Percentiles rank a stretch among this genome's conserved stretches.
Evolutionary conservation across 2,329 filamentous ascomycete species (phyloP).

Genomic region (Botrytis aclada): DNA sequence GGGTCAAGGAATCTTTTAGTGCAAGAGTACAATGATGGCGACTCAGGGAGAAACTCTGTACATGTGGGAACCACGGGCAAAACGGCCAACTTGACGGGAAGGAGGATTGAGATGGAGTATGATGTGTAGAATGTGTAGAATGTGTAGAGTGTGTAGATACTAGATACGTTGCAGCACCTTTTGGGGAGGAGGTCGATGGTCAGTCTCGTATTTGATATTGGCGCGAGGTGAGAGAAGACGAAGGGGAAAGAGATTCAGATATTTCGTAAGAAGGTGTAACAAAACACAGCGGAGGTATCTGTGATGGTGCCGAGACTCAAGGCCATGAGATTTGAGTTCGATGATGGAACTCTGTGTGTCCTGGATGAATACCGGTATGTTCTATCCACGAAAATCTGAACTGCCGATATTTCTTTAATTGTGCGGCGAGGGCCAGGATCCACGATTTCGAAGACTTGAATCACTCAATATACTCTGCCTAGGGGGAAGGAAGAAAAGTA

Average conservation of each 20-base stretch:
- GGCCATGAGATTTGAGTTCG: background rate
- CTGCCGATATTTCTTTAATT: background rate
- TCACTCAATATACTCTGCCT: background rate
- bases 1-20: background rate
- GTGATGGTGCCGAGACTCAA: background rate
- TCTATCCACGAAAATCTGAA: background rate
- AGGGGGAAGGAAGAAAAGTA: no score
- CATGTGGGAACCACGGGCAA: background rate
- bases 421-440: background rate
- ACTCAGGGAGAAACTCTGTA: background rate
- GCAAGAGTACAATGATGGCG: background rate
- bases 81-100: constrained; percentile 1
- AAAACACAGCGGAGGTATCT: background rate
- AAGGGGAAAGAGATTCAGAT: background rate
- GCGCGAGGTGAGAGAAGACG: background rate
- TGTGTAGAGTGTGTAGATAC: no score
- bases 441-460: background rate
- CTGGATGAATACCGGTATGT: background rate
- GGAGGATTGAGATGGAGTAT: background rate
- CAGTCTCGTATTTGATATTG: background rate
- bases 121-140: background rate
- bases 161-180: background rate
- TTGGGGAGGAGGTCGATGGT: background rate
- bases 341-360: background rate
- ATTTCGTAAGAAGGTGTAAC: background rate